Percentiles rank a stretch among this genome's conserved stretches.
Conservation (phyloP, 352 stramenopile genomes). For the Globisporangium parvum region DNA sequence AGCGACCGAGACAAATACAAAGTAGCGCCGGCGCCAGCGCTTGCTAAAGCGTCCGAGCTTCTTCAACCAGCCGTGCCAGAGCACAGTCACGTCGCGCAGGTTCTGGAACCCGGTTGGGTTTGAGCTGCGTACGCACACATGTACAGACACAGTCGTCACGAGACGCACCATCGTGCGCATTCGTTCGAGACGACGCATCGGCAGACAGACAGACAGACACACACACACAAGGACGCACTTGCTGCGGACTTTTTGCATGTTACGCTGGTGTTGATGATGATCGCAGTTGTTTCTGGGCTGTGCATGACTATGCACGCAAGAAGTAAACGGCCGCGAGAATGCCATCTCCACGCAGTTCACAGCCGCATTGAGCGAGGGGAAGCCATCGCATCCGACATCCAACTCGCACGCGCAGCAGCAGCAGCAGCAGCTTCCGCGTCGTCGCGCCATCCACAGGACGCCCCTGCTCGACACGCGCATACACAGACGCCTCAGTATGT, state of each 20-base stretch:
- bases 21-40: slow-evolving; percentile 72
- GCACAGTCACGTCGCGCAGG: slow-evolving; percentile 51
- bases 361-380: not conserved
- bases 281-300: not conserved
- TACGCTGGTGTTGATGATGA: slow-evolving; percentile 12
- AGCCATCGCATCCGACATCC: slow-evolving; percentile 8
- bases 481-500: slow-evolving; percentile 25
- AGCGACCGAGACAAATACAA: slow-evolving; percentile 62
- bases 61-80: slow-evolving; percentile 83
- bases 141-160: not conserved
- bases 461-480: not conserved
- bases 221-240: slow-evolving; percentile 38
- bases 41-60: slow-evolving; percentile 82
- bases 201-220: slow-evolving; percentile 1
- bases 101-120: slow-evolving; percentile 43
- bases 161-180: not conserved
- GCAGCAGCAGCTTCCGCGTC: no score
- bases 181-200: slow-evolving; percentile 3
- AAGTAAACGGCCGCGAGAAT: slow-evolving; percentile 4
- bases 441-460: not conserved
- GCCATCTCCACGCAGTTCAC: not conserved
- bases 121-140: slow-evolving; percentile 20
- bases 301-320: not conserved
- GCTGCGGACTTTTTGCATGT: slow-evolving; percentile 45
- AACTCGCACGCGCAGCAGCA: not conserved